phyloP scores from a whole-genome alignment of 768 basidiomycete genomes.

The Boletus tomentosulus region DNA sequence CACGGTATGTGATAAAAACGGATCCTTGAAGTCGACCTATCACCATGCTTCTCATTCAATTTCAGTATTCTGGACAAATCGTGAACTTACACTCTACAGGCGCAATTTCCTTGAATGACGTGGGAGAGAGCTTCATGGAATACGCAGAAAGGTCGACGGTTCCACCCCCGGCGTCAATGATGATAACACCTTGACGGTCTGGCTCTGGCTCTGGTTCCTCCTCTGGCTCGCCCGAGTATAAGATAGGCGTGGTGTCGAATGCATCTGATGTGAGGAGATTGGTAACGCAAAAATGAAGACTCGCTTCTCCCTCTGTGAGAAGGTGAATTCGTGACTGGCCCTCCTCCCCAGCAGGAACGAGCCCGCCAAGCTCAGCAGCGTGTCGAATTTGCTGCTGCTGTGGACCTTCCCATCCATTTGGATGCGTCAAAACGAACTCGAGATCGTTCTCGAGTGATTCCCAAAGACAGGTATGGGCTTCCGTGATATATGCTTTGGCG shows the following conservation, averaged over 20 bases:
- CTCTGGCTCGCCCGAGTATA: neutral
- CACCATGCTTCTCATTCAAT: neutral
- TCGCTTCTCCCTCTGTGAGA: conserved; percentile 27
- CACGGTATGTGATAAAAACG: conserved; percentile 32
- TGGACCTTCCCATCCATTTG: conserved; percentile 31
- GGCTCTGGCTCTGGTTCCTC: conserved; percentile 2
- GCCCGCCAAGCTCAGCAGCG: neutral
- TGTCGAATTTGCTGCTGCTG: conserved; percentile 31
- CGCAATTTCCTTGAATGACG: conserved; percentile 34
- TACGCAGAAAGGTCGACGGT: conserved; percentile 36
- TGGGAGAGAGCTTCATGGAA: conserved; percentile 20
- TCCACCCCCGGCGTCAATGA: conserved; percentile 31
- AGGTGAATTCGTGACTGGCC: neutral
- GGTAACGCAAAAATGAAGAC: conserved; percentile 36
- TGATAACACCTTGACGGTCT: conserved; percentile 35
- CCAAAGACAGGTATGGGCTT: conserved; percentile 31
- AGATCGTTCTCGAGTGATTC: conserved; percentile 17
- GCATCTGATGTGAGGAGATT: conserved; percentile 36
- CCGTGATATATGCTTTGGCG: conserved; percentile 19
- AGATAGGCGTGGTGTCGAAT: conserved; percentile 7
- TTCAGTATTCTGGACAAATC: neutral
- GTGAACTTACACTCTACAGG: conserved; percentile 25
- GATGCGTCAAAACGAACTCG: conserved; percentile 26
- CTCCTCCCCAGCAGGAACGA: neutral
- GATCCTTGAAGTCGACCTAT: conserved; percentile 38